Base-by-base conservation (phyloP, 352 stramenopile genomes). In the Globisporangium barbulae region DNA sequence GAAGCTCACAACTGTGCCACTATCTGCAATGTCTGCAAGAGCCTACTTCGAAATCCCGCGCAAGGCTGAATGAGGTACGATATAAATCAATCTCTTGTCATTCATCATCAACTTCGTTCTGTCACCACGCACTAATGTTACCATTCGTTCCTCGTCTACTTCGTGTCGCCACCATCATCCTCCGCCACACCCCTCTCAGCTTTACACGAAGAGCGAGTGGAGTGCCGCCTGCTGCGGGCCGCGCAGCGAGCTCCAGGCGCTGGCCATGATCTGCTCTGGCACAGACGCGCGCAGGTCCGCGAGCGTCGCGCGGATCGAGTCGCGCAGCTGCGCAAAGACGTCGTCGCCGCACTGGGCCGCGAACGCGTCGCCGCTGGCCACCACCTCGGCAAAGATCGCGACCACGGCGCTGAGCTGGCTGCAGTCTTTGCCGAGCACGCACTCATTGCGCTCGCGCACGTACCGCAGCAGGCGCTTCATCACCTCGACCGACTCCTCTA, bases 401-500 rank as follows among this genome's bases (percentile, higher is more conserved):
- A 94, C 81, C 22, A 94, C 70, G 28, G 73, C 72, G 3, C 59
- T 70, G 17, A 91, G 42, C 58, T 94, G 81, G 8, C 56, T 55
- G 63, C 74, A 78, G 54, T 81, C 70, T 8, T 68, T 65, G 22
- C 75, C 79, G 0, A 94, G 61, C n/a, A 94, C 79, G 35, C 80
- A 74, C 35, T 77, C 76, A 70, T 93, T 77, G 39, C 74, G 68
- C 31, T 85, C 76, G 19, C 62, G 73, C 52, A 92, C 81, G 54
- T 85, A 86, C 17, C 75, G 64, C 12, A 84, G 91, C 55, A 95
- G 52, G n/a, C 86, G 79, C 53, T 77, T 72, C 21, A 79, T 80
- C 28, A 93, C 84, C 3, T 75, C 75, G 39, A 84, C 61, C 25
- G 82, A 92, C 44, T 95, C 86, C 54, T 95, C 86, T 12, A 93